Evolutionary conservation across 768 basidiomycete species (phyloP).

Genomic region (Suillus paluster): DNA sequence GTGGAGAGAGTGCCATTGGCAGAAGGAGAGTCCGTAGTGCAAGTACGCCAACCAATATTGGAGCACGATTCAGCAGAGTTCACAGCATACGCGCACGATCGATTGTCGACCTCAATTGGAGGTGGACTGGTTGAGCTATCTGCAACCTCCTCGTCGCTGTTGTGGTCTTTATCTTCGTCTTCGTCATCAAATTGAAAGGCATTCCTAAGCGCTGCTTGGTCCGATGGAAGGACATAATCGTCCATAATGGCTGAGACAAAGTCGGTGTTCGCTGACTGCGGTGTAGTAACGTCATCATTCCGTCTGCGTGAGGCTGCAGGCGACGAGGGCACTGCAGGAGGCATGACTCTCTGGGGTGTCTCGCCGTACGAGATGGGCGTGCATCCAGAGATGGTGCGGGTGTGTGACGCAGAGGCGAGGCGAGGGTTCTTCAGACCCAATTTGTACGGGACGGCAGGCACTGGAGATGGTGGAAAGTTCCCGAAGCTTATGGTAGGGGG

Average conservation of each 20-base stretch:
- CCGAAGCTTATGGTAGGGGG: background rate
- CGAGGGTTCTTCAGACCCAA: too few relatives aligned
- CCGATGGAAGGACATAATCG: background rate
- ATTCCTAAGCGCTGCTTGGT: constrained; percentile 8
- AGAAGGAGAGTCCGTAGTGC: background rate
- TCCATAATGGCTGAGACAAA: background rate
- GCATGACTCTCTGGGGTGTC: constrained; percentile 6
- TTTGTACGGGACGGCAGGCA: background rate
- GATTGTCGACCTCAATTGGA: background rate
- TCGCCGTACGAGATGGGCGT: constrained; percentile 4
- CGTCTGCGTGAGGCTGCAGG: background rate
- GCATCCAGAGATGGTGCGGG: constrained; percentile 7
- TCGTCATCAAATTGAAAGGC: constrained; percentile 11
- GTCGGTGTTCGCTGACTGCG: background rate
- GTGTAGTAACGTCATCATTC: background rate
- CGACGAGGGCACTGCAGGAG: constrained; percentile 6
- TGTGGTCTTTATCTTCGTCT: background rate
- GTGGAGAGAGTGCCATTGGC: background rate
- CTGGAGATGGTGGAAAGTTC: background rate
- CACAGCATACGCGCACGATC: too few relatives aligned
- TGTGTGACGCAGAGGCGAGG: constrained; percentile 18
- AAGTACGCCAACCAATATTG: background rate
- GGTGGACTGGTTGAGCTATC: background rate
- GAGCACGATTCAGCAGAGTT: background rate
- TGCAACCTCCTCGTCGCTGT: background rate